Base-by-base conservation (phyloP, 2,329 filamentous ascomycete genomes). In the Chalaropsis thielavioides region DNA sequence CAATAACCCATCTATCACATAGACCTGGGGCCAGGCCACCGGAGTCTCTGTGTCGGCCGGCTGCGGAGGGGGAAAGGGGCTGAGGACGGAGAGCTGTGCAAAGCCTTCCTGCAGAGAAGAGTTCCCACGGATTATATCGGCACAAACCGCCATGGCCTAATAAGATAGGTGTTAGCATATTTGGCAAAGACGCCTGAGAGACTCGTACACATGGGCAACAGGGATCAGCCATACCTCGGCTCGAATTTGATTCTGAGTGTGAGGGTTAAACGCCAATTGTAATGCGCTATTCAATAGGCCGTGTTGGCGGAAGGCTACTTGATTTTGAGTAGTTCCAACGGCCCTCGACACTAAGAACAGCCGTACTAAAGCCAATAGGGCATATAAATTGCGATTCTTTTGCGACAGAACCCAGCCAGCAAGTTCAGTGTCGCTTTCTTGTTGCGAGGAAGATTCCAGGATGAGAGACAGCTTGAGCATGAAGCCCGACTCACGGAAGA, bases 1-100 rank as follows among this genome's bases (percentile, higher is more conserved):
- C 60, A 99, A 79, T 19, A 99, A 79, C 1, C 90, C 94, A 74
- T 97, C 92, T 71, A 99, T 96, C 38, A 99, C 90, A 74, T 95
- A 96, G 41, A 92, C 84, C 65, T 83, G 82, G 15, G 80, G 76
- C 10, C 79, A 61, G 31, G 61, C n/a, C 24, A 60, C 19, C 17
- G 56, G 43, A 5, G 54, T 40, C 3, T 62, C 66, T 15, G 49
- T 51, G 58, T 78, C 75, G 40, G 76, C 78, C 67, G 77, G 75
- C 15, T 43, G 46, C 13, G 60, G 46, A 61, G 69, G 69, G 10
- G 72, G 40, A 69, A 58, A 73, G 70, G 41, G 68, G 65, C 44
- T 68, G 59, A 80, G 80, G 2, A 97, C 90, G 70, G 90, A 88
- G 54, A 95, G 81, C 71, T 94, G 88, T 3, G 91, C 92, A 73